Evolutionary conservation across 805 yeast species (phyloP).

Genomic region (Dipodascus albidus): DNA sequence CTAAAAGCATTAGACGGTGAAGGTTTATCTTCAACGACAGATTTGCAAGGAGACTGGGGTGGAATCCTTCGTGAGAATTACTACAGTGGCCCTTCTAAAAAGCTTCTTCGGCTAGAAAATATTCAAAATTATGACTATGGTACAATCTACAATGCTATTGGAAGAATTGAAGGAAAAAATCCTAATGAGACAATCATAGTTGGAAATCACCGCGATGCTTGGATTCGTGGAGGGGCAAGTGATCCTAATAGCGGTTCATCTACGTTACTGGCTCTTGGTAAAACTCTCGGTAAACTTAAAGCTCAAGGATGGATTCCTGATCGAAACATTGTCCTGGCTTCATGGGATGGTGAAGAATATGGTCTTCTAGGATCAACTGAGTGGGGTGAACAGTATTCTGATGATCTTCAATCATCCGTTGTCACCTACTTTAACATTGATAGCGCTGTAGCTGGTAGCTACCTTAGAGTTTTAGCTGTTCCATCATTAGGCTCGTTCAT

Average conservation of each 20-base stretch:
- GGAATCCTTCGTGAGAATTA: constrained; percentile 36
- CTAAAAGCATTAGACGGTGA: constrained; percentile 44
- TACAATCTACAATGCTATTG: constrained; percentile 55
- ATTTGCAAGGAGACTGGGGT: constrained; percentile 34
- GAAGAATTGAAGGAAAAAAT: constrained; percentile 41
- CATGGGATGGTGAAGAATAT: constrained; percentile 77
- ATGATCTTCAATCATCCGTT: constrained; percentile 35
- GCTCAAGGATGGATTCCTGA: constrained; percentile 60
- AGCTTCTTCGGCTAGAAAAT: constrained; percentile 42
- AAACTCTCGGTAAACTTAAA: constrained; percentile 41
- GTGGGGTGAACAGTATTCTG: constrained; percentile 51
- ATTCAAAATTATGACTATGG: constrained; percentile 50
- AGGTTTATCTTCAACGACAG: constrained; percentile 31
- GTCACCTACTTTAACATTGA: constrained; percentile 64
- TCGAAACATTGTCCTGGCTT: constrained; percentile 55
- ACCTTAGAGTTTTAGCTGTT: constrained; percentile 41
- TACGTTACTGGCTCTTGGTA: constrained; percentile 48
- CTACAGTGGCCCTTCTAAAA: constrained; percentile 39
- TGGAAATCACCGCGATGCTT: constrained; percentile 74
- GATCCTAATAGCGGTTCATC: constrained; percentile 75
- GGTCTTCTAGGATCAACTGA: constrained; percentile 71
- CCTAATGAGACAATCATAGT: constrained; percentile 43
- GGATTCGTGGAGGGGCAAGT: constrained; percentile 70
- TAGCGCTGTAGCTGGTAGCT: constrained; percentile 47
- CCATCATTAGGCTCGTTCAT: constrained; percentile 45